Conservation (phyloP, 805 yeast genomes). For the Metschnikowia noctiluminum region DNA sequence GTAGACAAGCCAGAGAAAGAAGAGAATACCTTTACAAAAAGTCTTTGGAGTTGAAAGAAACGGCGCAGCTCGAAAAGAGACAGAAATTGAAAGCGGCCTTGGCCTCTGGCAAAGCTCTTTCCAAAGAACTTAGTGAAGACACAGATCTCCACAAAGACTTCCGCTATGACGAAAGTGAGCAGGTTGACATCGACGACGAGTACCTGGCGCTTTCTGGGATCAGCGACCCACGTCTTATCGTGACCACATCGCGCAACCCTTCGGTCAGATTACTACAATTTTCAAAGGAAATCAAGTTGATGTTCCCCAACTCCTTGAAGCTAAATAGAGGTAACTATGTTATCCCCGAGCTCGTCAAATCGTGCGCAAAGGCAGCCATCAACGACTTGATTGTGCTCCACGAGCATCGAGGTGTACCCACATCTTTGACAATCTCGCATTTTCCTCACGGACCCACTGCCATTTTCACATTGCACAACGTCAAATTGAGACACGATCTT, state of each 20-base stretch:
- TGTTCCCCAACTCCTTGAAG: slow-evolving; percentile 87
- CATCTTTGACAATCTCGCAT: slow-evolving; percentile 87
- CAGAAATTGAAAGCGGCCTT: slow-evolving; percentile 82
- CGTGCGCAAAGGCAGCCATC: slow-evolving; percentile 76
- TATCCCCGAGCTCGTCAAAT: slow-evolving; percentile 77
- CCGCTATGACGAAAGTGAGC: slow-evolving; percentile 79
- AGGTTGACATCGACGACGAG: slow-evolving; percentile 80
- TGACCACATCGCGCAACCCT: slow-evolving; percentile 93
- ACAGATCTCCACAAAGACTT: slow-evolving; percentile 73
- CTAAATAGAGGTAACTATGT: slow-evolving; percentile 92
- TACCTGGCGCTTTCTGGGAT: slow-evolving; percentile 84
- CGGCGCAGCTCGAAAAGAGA: slow-evolving; percentile 79
- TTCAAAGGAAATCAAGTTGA: slow-evolving; percentile 83
- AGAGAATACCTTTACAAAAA: slow-evolving; percentile 88
- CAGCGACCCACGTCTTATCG: slow-evolving; percentile 83
- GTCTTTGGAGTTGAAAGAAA: slow-evolving; percentile 86
- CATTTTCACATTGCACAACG: slow-evolving; percentile 90
- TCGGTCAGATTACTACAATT: slow-evolving; percentile 82
- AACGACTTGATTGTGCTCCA: slow-evolving; percentile 84
- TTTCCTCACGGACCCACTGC: slow-evolving; percentile 99
- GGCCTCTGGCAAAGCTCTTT: slow-evolving; percentile 86
- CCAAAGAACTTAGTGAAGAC: slow-evolving; percentile 90
- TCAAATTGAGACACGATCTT: slow-evolving; percentile 89
- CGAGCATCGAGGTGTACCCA: slow-evolving; percentile 98
- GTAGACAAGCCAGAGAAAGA: slow-evolving; percentile 95